Evolutionary conservation across 306 rosid species (phyloP).

Genomic region (Cyclanthera cordifolia): DNA sequence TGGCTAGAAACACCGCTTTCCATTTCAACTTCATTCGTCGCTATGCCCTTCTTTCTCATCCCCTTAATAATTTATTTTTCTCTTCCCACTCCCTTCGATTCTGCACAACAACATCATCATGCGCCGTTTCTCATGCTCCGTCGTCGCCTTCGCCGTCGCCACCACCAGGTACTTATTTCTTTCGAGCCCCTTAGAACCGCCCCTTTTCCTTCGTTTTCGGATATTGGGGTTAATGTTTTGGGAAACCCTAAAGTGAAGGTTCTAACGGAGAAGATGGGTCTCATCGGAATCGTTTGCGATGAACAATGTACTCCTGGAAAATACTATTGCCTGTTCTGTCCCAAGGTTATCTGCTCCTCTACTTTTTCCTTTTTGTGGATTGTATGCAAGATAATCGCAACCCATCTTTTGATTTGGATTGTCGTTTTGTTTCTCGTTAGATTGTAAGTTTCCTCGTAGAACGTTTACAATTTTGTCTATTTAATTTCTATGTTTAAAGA

Average conservation of each 20-base stretch:
- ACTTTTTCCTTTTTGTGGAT: neutral
- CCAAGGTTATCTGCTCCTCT: slow-evolving; percentile 43
- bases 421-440: neutral
- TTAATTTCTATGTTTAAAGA: neutral
- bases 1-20: neutral
- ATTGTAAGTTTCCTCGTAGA: too few species aligned
- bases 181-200: too few species aligned
- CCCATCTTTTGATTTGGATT: neutral
- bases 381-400: neutral
- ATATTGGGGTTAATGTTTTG: slow-evolving; percentile 22
- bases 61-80: neutral
- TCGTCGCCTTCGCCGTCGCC: neutral
- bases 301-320: slow-evolving; percentile 48
- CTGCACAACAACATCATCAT: neutral
- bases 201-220: slow-evolving; percentile 17
- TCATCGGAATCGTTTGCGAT: slow-evolving; percentile 42
- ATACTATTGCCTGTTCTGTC: slow-evolving; percentile 53
- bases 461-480: neutral
- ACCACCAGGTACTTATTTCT: neutral
- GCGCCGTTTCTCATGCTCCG: neutral
- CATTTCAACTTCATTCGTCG: neutral
- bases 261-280: slow-evolving; percentile 55
- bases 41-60: neutral
- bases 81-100: neutral
- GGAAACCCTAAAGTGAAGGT: slow-evolving; percentile 26